These are phyloP conservation scores for Mucor saturninus DNA, from an alignment of 371 early-diverging fungal species.

Conservation along the genomic window DNA sequence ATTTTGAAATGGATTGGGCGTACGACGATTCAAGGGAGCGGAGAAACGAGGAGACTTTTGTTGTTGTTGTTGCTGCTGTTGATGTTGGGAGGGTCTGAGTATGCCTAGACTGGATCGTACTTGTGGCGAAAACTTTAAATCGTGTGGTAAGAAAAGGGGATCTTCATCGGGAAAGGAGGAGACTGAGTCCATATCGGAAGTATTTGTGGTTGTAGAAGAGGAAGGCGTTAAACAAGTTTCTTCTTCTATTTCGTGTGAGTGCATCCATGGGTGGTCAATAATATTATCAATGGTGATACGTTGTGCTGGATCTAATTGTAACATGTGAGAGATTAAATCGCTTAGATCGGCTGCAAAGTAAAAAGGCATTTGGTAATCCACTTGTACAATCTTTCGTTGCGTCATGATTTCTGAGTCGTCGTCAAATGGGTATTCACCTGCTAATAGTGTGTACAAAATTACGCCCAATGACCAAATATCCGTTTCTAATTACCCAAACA, in stretches of 20 bases:
- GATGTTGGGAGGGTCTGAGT: conserved; percentile 13
- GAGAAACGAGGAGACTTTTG: conserved; percentile 41
- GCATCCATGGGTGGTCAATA: conserved; percentile 70
- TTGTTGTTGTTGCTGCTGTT: conserved; percentile 10
- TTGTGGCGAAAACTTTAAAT: conserved; percentile 33
- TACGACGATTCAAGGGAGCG: conserved; percentile 34
- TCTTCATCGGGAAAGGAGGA: conserved; percentile 24
- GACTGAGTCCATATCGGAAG: conserved; percentile 36
- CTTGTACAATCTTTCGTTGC: conserved; percentile 71
- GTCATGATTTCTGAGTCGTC: conserved; percentile 77
- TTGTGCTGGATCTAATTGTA: conserved; percentile 68
- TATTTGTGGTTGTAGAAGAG: conserved; percentile 34
- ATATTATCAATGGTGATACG: conserved; percentile 72
- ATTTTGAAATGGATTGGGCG: conserved; percentile 17
- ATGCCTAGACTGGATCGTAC: conserved; percentile 34
- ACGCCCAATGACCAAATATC: conserved; percentile 91
- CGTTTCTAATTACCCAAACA: conserved; percentile 55
- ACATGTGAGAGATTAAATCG: conserved; percentile 59
- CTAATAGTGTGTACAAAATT: conserved; percentile 81
- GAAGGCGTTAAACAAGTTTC: conserved; percentile 28
- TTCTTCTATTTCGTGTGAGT: conserved; percentile 20
- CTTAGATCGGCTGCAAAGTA: conserved; percentile 62
- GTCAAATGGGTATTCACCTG: conserved; percentile 85
- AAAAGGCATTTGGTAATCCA: conserved; percentile 75
- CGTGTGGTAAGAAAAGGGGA: not conserved